phyloP scores from a whole-genome alignment of 202 grass and related monocot species.

The Panicum hallii region DNA sequence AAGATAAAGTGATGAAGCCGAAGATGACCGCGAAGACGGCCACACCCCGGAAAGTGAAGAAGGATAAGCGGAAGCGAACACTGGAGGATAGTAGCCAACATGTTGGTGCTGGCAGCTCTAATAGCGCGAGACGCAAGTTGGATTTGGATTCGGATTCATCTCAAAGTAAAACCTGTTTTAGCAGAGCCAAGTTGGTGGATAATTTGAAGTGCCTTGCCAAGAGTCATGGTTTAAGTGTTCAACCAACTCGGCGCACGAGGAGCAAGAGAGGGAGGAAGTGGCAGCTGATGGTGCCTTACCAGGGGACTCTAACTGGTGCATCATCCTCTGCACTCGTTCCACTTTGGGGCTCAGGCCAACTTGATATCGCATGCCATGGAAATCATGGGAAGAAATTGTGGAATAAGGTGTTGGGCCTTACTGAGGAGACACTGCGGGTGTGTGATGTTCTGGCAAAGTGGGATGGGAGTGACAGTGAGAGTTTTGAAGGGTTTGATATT shows the following conservation, averaged over 20 bases:
- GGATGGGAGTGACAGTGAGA: slow-evolving; percentile 45
- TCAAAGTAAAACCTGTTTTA: slow-evolving; percentile 22
- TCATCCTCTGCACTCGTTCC: slow-evolving; percentile 39
- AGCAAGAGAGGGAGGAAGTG: slow-evolving; percentile 44
- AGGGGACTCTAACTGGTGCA: slow-evolving; percentile 9
- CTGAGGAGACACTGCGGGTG: slow-evolving; percentile 39
- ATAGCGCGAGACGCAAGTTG: slow-evolving; percentile 43
- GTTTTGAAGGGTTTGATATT: slow-evolving; percentile 62
- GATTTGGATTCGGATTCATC: slow-evolving; percentile 39
- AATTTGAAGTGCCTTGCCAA: slow-evolving; percentile 47
- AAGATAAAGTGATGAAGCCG: slow-evolving; percentile 37
- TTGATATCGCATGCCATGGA: not conserved
- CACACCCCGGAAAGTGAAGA: not conserved
- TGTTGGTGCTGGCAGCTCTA: not conserved
- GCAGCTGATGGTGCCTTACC: slow-evolving; percentile 40
- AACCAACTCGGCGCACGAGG: not conserved
- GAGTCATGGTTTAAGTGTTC: not conserved
- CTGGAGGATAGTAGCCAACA: not conserved
- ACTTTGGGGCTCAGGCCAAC: not conserved
- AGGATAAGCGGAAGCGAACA: slow-evolving; percentile 1
- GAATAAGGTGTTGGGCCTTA: slow-evolving; percentile 40
- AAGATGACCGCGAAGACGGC: not conserved
- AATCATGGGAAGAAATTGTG: slow-evolving; percentile 24
- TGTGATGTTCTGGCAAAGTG: slow-evolving; percentile 39
- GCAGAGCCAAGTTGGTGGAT: slow-evolving; percentile 33